phyloP scores from a whole-genome alignment of 2,329 filamentous ascomycete species.

The Didymella exigua region DNA sequence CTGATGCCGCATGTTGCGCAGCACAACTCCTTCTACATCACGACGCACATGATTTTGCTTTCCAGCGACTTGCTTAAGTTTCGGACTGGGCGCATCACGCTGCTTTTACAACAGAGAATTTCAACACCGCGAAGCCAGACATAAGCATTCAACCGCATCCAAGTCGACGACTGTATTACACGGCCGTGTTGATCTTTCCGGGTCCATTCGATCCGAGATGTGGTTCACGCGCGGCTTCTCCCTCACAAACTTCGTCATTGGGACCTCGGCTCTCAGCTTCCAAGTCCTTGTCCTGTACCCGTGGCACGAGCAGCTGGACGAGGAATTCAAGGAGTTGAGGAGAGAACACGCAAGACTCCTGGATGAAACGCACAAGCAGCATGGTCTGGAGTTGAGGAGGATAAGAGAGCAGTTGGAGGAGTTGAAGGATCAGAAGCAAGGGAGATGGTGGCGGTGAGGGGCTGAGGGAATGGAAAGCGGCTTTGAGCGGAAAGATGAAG shows the following conservation, averaged over 20 bases:
- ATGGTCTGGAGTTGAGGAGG: slow-evolving; percentile 26
- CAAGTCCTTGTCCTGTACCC: slow-evolving; percentile 74
- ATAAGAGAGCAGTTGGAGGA: slow-evolving; percentile 31
- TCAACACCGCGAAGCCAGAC: no score
- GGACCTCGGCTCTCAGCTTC: slow-evolving; percentile 68
- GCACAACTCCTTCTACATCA: neutral
- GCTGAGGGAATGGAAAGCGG: no score
- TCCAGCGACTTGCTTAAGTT: no score
- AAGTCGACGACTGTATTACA: neutral
- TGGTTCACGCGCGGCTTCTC: slow-evolving; percentile 60
- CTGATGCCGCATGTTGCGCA: neutral
- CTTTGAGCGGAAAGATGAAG: no score
- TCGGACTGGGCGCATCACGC: no score
- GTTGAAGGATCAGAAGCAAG: slow-evolving; percentile 17
- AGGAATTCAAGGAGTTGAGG: slow-evolving; percentile 65
- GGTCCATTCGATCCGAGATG: no score
- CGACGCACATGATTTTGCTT: no score
- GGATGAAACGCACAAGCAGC: slow-evolving; percentile 28
- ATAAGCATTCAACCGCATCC: no score
- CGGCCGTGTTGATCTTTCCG: no score
- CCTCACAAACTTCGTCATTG: slow-evolving; percentile 69
- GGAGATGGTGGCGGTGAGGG: slow-evolving; percentile 6
- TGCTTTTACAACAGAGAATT: no score
- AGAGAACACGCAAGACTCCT: slow-evolving; percentile 57
- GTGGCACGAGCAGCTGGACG: slow-evolving; percentile 70